A percentile compares a stretch with the other conserved stretches of the same genome.
Conservation (phyloP, 345 rosid species). For the thale cress (Arabidopsis thaliana) region DNA sequence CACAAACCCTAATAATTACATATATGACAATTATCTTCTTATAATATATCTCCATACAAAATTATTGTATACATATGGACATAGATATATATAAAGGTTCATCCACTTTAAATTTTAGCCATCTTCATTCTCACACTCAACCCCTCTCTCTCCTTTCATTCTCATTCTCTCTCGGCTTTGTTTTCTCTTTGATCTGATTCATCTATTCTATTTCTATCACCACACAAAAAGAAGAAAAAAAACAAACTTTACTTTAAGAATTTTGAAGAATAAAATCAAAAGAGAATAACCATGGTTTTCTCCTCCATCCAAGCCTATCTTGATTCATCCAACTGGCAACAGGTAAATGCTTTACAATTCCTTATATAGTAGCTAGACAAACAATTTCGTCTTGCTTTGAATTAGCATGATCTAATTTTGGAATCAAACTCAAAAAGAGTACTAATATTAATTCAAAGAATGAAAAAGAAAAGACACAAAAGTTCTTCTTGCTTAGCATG, state of each 20-base stretch:
- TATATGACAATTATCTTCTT: slow-evolving; percentile 33
- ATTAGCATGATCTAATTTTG: slow-evolving; percentile 20
- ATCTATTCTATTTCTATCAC: slow-evolving; percentile 44
- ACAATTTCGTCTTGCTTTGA: background rate
- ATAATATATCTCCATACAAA: background rate
- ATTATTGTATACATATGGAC: slow-evolving; percentile 26
- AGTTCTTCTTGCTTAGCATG: slow-evolving; percentile 49
- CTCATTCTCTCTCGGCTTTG: slow-evolving; percentile 39
- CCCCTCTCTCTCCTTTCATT: slow-evolving; percentile 43
- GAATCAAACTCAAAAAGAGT: slow-evolving; percentile 43
- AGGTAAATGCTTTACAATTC: slow-evolving; percentile 57
- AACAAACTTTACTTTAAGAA: slow-evolving; percentile 31
- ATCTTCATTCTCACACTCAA: slow-evolving; percentile 53
- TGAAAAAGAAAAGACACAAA: slow-evolving; percentile 39
- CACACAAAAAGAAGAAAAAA: slow-evolving; percentile 1
- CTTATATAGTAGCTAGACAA: slow-evolving; percentile 40
- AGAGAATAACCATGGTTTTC: slow-evolving; percentile 76
- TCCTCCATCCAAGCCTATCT: slow-evolving; percentile 92
- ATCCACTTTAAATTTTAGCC: slow-evolving; percentile 59
- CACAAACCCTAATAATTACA: slow-evolving; percentile 48
- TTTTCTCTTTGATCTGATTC: slow-evolving; percentile 55
- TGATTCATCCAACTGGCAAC: slow-evolving; percentile 99
- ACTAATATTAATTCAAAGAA: slow-evolving; percentile 13
- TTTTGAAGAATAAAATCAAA: slow-evolving; percentile 50
- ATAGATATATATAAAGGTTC: slow-evolving; percentile 60